phyloP scores from a whole-genome alignment of 768 basidiomycete genomes.

The Pisolithus microcarpus region DNA sequence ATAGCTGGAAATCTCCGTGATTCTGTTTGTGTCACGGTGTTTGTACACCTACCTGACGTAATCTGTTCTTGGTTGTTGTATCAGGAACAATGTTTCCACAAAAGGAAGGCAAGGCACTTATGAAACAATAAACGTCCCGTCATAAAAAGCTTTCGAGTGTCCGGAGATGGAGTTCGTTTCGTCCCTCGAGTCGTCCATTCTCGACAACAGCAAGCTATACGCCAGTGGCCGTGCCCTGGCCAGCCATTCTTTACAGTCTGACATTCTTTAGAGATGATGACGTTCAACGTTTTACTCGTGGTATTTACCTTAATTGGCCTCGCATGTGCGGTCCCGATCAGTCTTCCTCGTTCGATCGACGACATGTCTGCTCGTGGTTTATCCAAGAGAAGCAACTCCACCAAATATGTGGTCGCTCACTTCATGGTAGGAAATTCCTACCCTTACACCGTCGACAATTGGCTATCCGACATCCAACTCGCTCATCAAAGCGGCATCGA shows the following conservation, averaged over 20 bases:
- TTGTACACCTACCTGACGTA: neutral
- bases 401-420: constrained; percentile 50
- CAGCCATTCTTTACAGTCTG: neutral
- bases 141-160: neutral
- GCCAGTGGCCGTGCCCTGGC: neutral
- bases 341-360: neutral
- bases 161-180: neutral
- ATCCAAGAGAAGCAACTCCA: constrained; percentile 9
- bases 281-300: constrained; percentile 8
- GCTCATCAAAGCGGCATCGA: constrained; percentile 57
- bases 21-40: too few species aligned
- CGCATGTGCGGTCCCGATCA: constrained; percentile 11
- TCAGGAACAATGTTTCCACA: neutral
- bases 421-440: constrained; percentile 62
- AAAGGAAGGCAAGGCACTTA: neutral
- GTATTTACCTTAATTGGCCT: constrained; percentile 5
- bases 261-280: constrained; percentile 10
- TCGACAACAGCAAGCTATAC: too few species aligned
- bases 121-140: neutral
- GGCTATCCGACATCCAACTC: constrained; percentile 46
- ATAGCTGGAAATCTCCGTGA: too few species aligned
- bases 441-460: constrained; percentile 41
- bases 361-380: neutral
- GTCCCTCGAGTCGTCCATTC: too few species aligned
- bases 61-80: neutral